Base-by-base conservation (phyloP, 2,329 filamentous ascomycete genomes). In the Monosporascus sp. region DNA sequence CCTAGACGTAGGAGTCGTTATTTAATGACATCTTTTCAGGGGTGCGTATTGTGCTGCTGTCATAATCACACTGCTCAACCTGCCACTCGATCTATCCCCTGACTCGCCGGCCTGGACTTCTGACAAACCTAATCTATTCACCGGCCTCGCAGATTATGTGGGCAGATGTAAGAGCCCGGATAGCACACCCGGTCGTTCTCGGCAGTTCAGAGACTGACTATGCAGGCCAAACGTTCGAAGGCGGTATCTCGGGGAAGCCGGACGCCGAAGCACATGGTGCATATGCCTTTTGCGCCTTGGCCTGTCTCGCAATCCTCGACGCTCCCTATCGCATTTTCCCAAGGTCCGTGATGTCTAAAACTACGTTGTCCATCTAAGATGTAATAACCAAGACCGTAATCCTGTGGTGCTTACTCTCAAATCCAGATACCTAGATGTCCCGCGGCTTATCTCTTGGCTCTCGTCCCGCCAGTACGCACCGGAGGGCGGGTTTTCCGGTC, bases 211-310 rank as follows among this genome's bases (percentile, higher is more conserved):
- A 53, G 59, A 57, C 58, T 67, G 53, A 69, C 49, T 48, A 51
- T 53, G 57, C 58, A 90, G 88, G 89, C 68, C 93, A 97, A 79
- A 95, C 90, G 11, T 97, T 88, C 70, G 94, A 99, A 74, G 94
- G 94, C 58, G 94, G 94, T 48, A 91, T 99, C 61, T 92, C 89
- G 59, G 88, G 84, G 52, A 86, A 87, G 58, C 94, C 92, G 50
- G 87, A 86, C 54, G 85, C 88, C 58, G 94, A 99, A 78, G 94
- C 93, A 51, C 94, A 99, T 72, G 94, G 94, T 56, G 94, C 90
- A 58, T 99, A 97, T 74, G 90, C 93, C 25, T 97, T 97, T 72
- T 97, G 93, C 72, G 92, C 89, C 52, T 75, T 99, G 54, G 94
- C 88, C 51, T 95, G 90, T 71, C 81, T 99, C 51, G 87, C 89